Base-by-base conservation (phyloP, 257 asterid genomes). In the Primulina eburnea region DNA sequence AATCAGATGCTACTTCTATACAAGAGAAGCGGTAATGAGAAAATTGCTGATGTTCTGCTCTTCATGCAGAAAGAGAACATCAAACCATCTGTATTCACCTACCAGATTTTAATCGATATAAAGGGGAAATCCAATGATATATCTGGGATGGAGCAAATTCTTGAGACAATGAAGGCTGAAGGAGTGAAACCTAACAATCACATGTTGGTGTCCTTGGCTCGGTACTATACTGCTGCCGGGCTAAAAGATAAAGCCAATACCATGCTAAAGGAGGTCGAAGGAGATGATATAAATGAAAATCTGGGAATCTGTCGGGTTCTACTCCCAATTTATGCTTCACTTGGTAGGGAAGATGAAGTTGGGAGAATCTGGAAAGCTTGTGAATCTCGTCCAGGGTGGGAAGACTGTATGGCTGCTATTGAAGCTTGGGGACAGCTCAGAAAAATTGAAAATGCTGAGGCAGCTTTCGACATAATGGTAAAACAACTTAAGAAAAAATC, bases 391-490 rank as follows among this genome's bases (percentile, higher is more conserved):
- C 81, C 97, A 20, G 61, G 76, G 40, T 29, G 72, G 40, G 50
- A 16, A 0, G 97, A 88, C 62, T 81, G 83, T 71, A 10, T 72
- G 62, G 84, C 96, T 53, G 92, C 83, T 50, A 75, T 88, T 20
- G 86, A 76, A 57, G 97, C 98, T 26, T 92, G 88, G 89, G 98
- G 98, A 7, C 78, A 74, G 70, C 83, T 89, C 29, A 72, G 81
- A 8, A 80, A 67, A 57, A 64, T 89, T 7, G 87, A 88, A 61
- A 86, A 88, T 7, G 96, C 98, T 1, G 97, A 92, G 78, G 84
- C 77, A 29, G 89, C 80, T 12, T 92, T 88, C 32, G 74, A 86
- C 1, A 70, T 28, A 60, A 62, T 82, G 89, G 29, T 72, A 55
- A 64, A 81, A 63, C 78, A 40, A 70, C 62, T 75, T 65, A 77